phyloP scores from a whole-genome alignment of 2,329 filamentous ascomycete species.

The Botryotinia globosa region DNA sequence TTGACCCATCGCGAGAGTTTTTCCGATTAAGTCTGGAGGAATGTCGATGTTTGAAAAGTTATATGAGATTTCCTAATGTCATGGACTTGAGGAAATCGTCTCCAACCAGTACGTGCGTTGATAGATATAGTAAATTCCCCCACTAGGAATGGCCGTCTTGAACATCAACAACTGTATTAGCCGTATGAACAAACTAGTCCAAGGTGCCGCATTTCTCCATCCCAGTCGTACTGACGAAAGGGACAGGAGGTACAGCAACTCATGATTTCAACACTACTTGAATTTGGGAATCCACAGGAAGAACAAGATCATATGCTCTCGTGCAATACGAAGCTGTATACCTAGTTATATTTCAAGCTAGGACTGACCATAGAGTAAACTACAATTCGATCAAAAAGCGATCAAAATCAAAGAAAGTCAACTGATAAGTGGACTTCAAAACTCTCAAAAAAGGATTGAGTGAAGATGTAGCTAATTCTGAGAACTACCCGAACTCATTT shows the following conservation, averaged over 20 bases:
- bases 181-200: background rate
- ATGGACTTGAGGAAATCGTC: fast-evolving
- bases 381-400: background rate
- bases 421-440: background rate
- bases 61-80: background rate
- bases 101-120: background rate
- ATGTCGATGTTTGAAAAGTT: background rate
- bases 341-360: background rate
- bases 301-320: background rate
- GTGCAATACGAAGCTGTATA: background rate
- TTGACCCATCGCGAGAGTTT: background rate
- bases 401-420: background rate
- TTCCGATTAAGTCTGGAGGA: fast-evolving
- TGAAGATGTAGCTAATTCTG: background rate
- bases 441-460: background rate
- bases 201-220: background rate
- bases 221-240: background rate
- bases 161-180: too few species aligned
- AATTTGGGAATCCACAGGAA: background rate
- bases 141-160: background rate
- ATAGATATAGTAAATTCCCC: background rate
- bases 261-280: background rate
- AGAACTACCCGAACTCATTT: background rate
- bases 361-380: background rate
- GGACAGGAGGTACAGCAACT: background rate